These are phyloP conservation scores for Paecilomyces dactylethromorphus DNA, from an alignment of 2,329 filamentous ascomycete species.

Conservation along the genomic window DNA sequence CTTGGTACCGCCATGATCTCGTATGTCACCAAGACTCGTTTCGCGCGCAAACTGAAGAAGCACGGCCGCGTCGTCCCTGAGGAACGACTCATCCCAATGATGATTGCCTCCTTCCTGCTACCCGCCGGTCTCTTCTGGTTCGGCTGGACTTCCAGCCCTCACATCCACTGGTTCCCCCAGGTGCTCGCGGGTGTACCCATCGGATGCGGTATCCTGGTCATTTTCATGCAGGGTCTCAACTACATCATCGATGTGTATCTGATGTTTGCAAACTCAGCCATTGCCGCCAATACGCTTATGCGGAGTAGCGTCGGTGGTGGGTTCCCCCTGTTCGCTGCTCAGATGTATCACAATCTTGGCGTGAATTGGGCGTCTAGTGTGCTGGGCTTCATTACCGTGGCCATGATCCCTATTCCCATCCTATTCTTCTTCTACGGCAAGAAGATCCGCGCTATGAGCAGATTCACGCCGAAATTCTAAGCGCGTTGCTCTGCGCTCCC, in stretches of 20 bases:
- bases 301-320: conserved; percentile 27
- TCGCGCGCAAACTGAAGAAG: conserved; percentile 13
- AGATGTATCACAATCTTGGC: conserved; percentile 32
- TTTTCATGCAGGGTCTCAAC: conserved; percentile 38
- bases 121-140: conserved; percentile 46
- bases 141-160: conserved; percentile 39
- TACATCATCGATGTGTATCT: conserved; percentile 39
- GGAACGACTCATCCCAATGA: conserved; percentile 41
- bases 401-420: conserved; percentile 42
- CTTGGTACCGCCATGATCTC: conserved; percentile 22
- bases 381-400: conserved; percentile 30
- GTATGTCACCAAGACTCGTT: conserved; percentile 23
- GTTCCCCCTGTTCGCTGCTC: conserved; percentile 28
- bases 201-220: conserved; percentile 38
- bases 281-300: conserved; percentile 32
- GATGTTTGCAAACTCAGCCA: conserved; percentile 33
- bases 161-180: conserved; percentile 41
- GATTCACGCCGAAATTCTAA: conserved; percentile 21
- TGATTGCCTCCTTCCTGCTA: conserved; percentile 36
- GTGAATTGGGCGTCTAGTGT: conserved; percentile 35
- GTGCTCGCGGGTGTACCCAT: conserved; percentile 39
- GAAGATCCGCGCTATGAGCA: conserved; percentile 36
- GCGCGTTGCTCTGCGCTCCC: neutral
- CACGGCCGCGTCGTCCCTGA: conserved; percentile 29
- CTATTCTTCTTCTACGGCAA: conserved; percentile 44